Evolutionary conservation across 805 yeast species (phyloP), one percentile per base, ranked within the genome.

Genomic region (Nakazawaea wyomingensis): DNA sequence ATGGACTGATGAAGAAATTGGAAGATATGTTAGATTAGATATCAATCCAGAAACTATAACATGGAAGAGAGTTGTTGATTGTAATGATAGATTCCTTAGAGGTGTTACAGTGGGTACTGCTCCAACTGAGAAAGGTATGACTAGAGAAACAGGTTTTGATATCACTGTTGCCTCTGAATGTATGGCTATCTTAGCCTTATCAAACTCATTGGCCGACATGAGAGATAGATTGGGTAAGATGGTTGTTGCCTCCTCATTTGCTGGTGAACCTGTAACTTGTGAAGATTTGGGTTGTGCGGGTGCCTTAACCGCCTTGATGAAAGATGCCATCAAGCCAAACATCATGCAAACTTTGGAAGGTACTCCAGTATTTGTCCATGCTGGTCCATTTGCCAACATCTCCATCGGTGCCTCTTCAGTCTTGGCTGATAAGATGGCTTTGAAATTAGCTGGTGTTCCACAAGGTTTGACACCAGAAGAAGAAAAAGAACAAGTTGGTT

Each of bases 341-440:
- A 66, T 91, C 61, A 91, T 91, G 98, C 98, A 91, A 67, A 87
- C 97, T 39, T 74, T 91, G 48, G 97, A 91, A 67, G 98, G 98
- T 47, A 90, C 97, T 6, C 98, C 98, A 5, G 98, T 91, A 20
- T 80, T 91, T 57, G 96, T 91, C 16, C 98, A 91, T 61, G 97
- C 97, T 32, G 98, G 98, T 50, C 98, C 98, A 22, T 91, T 91
- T 63, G 98, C 98, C 52, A 91, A 91, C 67, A 91, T 91, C 51
- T 86, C 96, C 27, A 91, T 91, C 60, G 99, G 99, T 55, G 96
- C 97, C 11, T 85, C 91, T 28, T 90, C 97, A 10, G 90, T 91
- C 14, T 69, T 91, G 45, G 97, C 98, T 44, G 99, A 91, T 62
- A 81, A 81, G 62, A 78, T 91, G 65, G 99, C 96, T 4, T 73